phyloP scores from a whole-genome alignment of 805 yeast species.

The Groenewaldozyma tartarivorans region DNA sequence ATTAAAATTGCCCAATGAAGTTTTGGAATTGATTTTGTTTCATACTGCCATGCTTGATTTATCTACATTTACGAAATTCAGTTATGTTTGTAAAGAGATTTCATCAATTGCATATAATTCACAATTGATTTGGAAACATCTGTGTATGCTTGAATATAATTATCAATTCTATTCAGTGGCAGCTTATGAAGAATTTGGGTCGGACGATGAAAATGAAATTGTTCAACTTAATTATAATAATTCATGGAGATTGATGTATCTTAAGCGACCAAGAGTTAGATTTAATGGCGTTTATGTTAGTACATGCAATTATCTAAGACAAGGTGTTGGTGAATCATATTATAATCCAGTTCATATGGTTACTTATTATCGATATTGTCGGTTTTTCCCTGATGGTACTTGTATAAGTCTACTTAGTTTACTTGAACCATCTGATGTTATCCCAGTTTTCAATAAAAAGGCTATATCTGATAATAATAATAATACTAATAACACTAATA shows the following conservation, averaged over 20 bases:
- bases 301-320: constrained; percentile 72
- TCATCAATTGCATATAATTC: constrained; percentile 19
- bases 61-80: constrained; percentile 18
- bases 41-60: constrained; percentile 19
- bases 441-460: constrained; percentile 39
- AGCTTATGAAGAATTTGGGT: constrained; percentile 11
- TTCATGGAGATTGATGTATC: constrained; percentile 42
- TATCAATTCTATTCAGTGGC: constrained; percentile 17
- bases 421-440: constrained; percentile 59
- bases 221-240: constrained; percentile 7
- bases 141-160: constrained; percentile 20
- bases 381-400: constrained; percentile 73
- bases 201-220: constrained; percentile 3
- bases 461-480: background rate
- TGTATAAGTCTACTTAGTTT: constrained; percentile 62
- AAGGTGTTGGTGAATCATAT: constrained; percentile 71
- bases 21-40: constrained; percentile 21
- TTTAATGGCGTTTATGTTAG: constrained; percentile 80
- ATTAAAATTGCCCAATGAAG: constrained; percentile 20
- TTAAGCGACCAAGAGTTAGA: constrained; percentile 65
- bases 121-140: constrained; percentile 18
- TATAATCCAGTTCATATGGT: constrained; percentile 70
- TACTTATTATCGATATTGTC: constrained; percentile 75
- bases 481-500: background rate
- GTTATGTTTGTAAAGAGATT: constrained; percentile 18